phyloP scores from a whole-genome alignment of 345 rosid species.

The Balakata baccata region DNA sequence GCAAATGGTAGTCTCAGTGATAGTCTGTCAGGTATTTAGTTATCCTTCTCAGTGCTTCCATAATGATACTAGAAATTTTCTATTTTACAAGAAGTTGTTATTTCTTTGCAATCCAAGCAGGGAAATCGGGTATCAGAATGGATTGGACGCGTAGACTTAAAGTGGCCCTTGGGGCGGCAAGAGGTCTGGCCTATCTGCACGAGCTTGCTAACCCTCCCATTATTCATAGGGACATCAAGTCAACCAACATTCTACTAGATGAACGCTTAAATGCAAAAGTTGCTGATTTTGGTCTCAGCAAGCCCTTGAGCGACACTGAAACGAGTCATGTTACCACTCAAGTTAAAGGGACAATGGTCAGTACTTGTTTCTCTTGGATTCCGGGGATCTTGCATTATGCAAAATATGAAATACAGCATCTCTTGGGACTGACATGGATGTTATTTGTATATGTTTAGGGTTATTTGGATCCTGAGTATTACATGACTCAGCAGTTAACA shows the following conservation, averaged over 20 bases:
- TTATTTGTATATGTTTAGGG: conserved; percentile 45
- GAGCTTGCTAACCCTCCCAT: conserved; percentile 95
- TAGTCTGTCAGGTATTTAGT: conserved; percentile 24
- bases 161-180: conserved; percentile 74
- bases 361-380: too few species aligned
- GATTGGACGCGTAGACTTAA: conserved; percentile 81
- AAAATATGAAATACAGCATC: background rate
- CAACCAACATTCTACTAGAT: conserved; percentile 75
- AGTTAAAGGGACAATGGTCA: conserved; percentile 97
- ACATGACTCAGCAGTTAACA: conserved; percentile 83
- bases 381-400: too few species aligned
- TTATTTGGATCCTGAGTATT: conserved; percentile 89
- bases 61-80: background rate
- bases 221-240: conserved; percentile 88
- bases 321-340: conserved; percentile 78
- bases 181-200: conserved; percentile 82
- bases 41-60: background rate
- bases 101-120: conserved; percentile 34
- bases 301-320: conserved; percentile 54
- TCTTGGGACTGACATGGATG: background rate
- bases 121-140: conserved; percentile 67
- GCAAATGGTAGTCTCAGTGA: conserved; percentile 27
- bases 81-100: background rate
- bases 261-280: conserved; percentile 79
- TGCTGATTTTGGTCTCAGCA: conserved; percentile 92